Evolutionary conservation across 768 basidiomycete genomes (phyloP).

Genomic region (Hydnum rufescens): DNA sequence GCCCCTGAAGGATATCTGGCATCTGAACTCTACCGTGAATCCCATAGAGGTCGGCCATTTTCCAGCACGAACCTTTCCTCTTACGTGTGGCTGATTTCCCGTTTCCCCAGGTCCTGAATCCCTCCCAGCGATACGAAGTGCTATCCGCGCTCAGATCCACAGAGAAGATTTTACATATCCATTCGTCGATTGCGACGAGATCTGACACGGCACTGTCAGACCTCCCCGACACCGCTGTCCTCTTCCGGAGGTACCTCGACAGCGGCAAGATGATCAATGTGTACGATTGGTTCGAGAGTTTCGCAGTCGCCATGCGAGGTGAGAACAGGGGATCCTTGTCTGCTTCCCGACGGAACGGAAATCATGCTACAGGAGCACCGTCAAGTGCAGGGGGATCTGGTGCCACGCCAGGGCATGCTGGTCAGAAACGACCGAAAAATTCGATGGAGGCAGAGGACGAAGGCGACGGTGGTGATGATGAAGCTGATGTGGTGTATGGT

Average conservation of each 20-base stretch:
- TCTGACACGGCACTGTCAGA: not conserved
- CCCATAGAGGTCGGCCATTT: not conserved
- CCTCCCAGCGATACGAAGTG: not conserved
- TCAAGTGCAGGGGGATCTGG: not conserved
- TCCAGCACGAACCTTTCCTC: not conserved
- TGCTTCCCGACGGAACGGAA: too few species aligned
- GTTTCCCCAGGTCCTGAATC: not conserved
- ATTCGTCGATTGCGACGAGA: not conserved
- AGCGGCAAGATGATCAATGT: constrained; percentile 40
- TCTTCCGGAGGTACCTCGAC: constrained; percentile 1
- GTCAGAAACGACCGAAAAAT: constrained; percentile 12
- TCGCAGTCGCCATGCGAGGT: constrained; percentile 41
- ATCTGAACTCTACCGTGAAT: not conserved
- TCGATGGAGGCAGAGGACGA: constrained; percentile 23
- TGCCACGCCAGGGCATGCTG: constrained; percentile 12
- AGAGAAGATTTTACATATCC: not conserved
- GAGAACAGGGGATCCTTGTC: too few species aligned
- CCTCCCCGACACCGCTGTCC: constrained; percentile 1
- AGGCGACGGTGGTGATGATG: constrained; percentile 17
- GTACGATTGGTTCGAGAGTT: constrained; percentile 76
- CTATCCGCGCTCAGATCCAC: not conserved
- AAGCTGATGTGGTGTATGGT: constrained; percentile 3
- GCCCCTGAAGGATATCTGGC: not conserved
- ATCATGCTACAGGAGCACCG: too few species aligned
- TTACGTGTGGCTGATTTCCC: not conserved